Base-by-base conservation (phyloP, 2,329 filamentous ascomycete species). In the Xylariaceae sp. region DNA sequence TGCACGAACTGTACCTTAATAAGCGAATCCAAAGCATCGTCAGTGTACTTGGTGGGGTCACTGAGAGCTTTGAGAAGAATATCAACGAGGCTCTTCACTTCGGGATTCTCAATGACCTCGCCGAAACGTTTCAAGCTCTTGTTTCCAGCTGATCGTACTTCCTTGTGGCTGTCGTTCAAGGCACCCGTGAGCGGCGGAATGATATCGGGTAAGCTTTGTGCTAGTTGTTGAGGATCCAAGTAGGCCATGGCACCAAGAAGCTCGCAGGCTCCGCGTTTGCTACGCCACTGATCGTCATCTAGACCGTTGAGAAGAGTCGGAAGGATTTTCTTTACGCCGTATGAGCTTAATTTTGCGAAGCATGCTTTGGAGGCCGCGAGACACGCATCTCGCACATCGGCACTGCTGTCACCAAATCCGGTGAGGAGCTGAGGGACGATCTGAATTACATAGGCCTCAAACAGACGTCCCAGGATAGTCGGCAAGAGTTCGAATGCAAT, bases 1-100 rank as follows among this genome's bases (percentile, higher is more conserved):
- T 98, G 93, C 12, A 96, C 84, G 64, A 98, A 98, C 39, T 90
- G 90, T n/a, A 98, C 88, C 70, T 95, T 96, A 73, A 98, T 96
- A 47, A 98, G 79, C 0, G 89, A 77, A 64, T 98, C 92, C 49
- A 98, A 75, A 14, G 93, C 93, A 55, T 94, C 88, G 60, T 98
- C 92, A 0, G 94, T 98, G 69, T 95, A 89, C 64, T 93, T 97
- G 0, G 92, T 98, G 2, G 93, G 91, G 64, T 98, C 93, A 60
- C 93, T 98, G 48, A 98, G 80, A 51, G 93, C 94, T 69, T 96
- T 97, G 57, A 98, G 83, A 25, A 98, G 79, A 45, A 96, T 86
- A 58, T 86, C 85, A 47, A 97, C 92, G 12, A 97, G 76, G 53
- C 85, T 81, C 78, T 96, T 96, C 62, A 98, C 88, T 68, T 98